Percentiles rank a stretch among this genome's conserved stretches.
Evolutionary conservation across 2,329 filamentous ascomycete genomes (phyloP).

Genomic region (Aspergillus ibericus): DNA sequence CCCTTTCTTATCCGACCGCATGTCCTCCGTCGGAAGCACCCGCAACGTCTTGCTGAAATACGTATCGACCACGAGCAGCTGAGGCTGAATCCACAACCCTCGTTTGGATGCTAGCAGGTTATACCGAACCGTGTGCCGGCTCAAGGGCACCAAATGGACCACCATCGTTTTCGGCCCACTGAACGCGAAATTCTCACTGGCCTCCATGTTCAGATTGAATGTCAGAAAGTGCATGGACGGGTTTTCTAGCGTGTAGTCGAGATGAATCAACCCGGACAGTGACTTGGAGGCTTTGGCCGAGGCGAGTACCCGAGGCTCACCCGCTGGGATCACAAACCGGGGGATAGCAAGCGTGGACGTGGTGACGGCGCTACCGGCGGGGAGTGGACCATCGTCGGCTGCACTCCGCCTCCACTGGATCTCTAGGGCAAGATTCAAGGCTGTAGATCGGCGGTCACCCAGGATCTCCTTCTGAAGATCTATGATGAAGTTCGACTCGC

Average conservation of each 20-base stretch:
- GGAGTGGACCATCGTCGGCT: slow-evolving; percentile 29
- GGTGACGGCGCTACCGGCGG: slow-evolving; percentile 48
- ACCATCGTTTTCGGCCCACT: slow-evolving; percentile 80
- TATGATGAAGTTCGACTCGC: slow-evolving; percentile 71
- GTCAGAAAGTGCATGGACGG: slow-evolving; percentile 92
- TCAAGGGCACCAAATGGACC: slow-evolving; percentile 79
- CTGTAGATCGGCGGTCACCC: slow-evolving; percentile 76
- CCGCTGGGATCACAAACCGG: slow-evolving; percentile 74
- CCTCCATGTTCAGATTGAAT: slow-evolving; percentile 89
- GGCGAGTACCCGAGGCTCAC: slow-evolving; percentile 80
- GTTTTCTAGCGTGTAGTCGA: slow-evolving; percentile 80
- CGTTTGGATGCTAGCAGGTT: slow-evolving; percentile 65
- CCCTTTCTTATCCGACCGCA: slow-evolving; percentile 56
- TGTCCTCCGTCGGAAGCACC: slow-evolving; percentile 75
- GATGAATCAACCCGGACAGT: slow-evolving; percentile 42
- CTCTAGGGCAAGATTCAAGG: slow-evolving; percentile 71
- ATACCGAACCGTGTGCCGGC: slow-evolving; percentile 71
- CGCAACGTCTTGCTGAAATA: slow-evolving; percentile 91
- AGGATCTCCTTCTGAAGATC: slow-evolving; percentile 73
- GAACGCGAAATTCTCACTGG: slow-evolving; percentile 89
- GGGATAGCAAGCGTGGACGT: slow-evolving; percentile 73
- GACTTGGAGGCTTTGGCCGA: slow-evolving; percentile 40
- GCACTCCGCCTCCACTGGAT: slow-evolving; percentile 72
- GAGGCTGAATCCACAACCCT: slow-evolving; percentile 70
- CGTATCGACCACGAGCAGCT: slow-evolving; percentile 76